Percentiles rank a stretch among this genome's conserved stretches.
Evolutionary conservation across 73 alveolate genomes (phyloP).

Genomic region (Paramecium sexaurelia): DNA sequence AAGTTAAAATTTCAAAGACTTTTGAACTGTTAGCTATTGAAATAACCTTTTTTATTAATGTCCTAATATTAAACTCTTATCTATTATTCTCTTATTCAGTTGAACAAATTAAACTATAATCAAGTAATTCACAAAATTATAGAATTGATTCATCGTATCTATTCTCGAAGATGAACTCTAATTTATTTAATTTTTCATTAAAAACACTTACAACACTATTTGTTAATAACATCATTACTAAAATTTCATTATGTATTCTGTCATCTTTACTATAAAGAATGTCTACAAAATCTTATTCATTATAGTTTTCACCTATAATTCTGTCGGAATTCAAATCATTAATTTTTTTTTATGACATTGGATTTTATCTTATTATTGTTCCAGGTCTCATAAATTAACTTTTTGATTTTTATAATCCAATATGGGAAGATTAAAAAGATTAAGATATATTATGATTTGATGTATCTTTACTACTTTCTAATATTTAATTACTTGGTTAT

Average conservation of each 20-base stretch:
- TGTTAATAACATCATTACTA: slow-evolving; percentile 7
- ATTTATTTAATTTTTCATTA: not conserved
- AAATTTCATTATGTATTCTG: not conserved
- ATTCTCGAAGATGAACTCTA: not conserved
- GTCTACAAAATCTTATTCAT: slow-evolving; percentile 16
- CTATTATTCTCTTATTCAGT: not conserved
- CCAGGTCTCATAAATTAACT: slow-evolving; percentile 3
- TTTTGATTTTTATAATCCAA: not conserved
- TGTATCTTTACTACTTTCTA: not conserved
- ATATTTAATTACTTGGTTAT: not conserved
- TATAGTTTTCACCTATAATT: not conserved
- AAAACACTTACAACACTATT: not conserved
- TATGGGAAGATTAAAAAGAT: not conserved
- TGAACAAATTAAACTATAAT: not conserved
- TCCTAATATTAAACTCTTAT: not conserved
- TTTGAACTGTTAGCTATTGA: not conserved
- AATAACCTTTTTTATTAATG: not conserved
- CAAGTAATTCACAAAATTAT: not conserved
- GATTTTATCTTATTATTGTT: not conserved
- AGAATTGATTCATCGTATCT: not conserved
- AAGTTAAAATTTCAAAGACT: slow-evolving; percentile 21
- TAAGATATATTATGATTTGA: not conserved
- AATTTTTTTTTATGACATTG: not conserved
- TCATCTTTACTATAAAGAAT: slow-evolving; percentile 2
- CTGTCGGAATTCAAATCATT: not conserved